Base-by-base conservation (phyloP, 2,329 filamentous ascomycete species). In the Tricladium varicosporioides region DNA sequence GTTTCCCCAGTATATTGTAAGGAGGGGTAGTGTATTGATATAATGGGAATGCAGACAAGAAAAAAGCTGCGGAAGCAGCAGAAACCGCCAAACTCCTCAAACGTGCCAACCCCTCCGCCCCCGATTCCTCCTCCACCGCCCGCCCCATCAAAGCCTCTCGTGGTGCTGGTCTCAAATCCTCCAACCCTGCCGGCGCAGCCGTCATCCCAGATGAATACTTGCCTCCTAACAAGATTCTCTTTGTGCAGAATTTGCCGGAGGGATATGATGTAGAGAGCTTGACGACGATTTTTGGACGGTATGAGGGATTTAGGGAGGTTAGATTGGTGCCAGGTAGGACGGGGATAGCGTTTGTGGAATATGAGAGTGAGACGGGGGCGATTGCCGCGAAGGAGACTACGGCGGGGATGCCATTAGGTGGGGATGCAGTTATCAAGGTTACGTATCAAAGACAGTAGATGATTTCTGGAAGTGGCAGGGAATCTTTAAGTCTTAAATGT, bases 121-220 rank as follows among this genome's bases (percentile, higher is more conserved):
- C 10, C 67, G 78, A 5, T 58, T 32, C 42, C 57, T n/a, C 58
- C 54, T 18, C 55, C 63, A 70, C 73, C 15, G 75, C 70, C 22
- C 83, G 88, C 49, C 84, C 88, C 0, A 76, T 83, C 54, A 93
- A 93, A 77, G 80, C 86, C 14, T 80, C 83, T n/a, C 82, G 86
- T 66, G 85, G 85, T 44, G 78, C 83, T 19, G 90, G 90, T 33
- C 83, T 93, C 76, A 95, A 95, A 72, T 84, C 89, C 5, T 88
- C 87, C 1, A 85, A 84, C 57, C 81, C 85, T 5, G 79, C 84
- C 13, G 80, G 85, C 1, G 80, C 87, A 2, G 81, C 88, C 10
- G 87, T 92, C 54, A 87, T 97, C 15, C 92, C 92, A n/a, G 94
- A 97, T 81, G 94, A 99, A 75, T 97, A 96, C 73, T 83, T 97